Evolutionary conservation across 169 alveolate genomes (phyloP), one percentile per base, ranked within the genome.

Genomic region (Cryptosporidium ubiquitum): DNA sequence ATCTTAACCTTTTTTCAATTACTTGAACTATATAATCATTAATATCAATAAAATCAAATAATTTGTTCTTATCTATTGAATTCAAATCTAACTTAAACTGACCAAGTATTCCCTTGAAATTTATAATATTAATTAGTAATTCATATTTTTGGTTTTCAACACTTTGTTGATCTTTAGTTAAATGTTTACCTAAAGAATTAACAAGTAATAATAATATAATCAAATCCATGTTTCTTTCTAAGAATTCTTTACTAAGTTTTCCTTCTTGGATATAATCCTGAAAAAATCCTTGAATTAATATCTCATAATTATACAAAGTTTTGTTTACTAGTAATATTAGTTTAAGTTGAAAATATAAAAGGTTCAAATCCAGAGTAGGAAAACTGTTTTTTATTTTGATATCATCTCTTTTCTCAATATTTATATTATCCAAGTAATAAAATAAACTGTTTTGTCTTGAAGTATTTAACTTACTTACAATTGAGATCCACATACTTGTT

Each of bases 151-250:
- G 26, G 29, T 4, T 5, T 31, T 68, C 55, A 10, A 37, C 5
- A 37, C 42, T 37, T 37, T 37, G 2, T 37, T 2, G 5, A 37
- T 37, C 42, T 5, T 37, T 5, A 2, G 5, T 49, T 49, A 16
- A 18, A 23, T 42, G 7, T 5, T 29, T 40, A 26, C 40, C 40
- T 33, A n/a, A 12, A 5, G 23, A 31, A 58, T 40, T n/a, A 31
- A 73, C 31, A 14, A 73, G 5, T 18, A 73, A 42, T 31, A 73
- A 40, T 29, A 73, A n/a, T 18, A 73, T 9, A 3, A 73, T 35
- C 29, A 55, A 33, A 73, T 73, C 85, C 71, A 73, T 18, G 23
- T 73, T 73, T 31, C 58, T n/a, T 6, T 73, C 39, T 14, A 73
- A 20, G n/a, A 73, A 73, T 18, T 70, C 84, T 26, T 18, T 4